Evolutionary conservation across 176 grass and related monocot genomes (phyloP).

Genomic region (Aechmea fasciata): DNA sequence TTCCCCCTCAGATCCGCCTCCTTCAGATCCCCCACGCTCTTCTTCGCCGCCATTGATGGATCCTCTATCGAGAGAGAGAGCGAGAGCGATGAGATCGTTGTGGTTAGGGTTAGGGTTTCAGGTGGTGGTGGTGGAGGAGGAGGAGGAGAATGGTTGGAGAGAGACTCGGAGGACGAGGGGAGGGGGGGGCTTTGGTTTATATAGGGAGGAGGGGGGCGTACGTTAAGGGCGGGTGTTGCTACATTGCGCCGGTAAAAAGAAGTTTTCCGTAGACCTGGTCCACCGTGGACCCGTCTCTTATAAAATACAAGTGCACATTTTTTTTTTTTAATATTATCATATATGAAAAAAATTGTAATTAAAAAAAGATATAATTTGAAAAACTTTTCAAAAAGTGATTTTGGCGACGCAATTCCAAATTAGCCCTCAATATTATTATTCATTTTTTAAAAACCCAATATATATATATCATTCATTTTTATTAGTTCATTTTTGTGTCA

Average conservation of each 20-base stretch:
- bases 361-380: too few relatives aligned
- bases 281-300: too few relatives aligned
- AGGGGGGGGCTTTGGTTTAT: not conserved
- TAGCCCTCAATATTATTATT: too few relatives aligned
- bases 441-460: too few relatives aligned
- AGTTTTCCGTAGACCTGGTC: too few relatives aligned
- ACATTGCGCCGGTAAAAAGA: not conserved
- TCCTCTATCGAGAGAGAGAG: not conserved
- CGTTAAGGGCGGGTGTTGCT: not conserved
- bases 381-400: too few relatives aligned
- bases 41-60: conserved; percentile 20
- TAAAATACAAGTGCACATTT: too few relatives aligned
- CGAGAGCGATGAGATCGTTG: not conserved
- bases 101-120: not conserved
- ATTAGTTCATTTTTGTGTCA: too few relatives aligned
- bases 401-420: too few relatives aligned
- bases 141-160: conserved; percentile 10
- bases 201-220: not conserved
- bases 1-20: conserved; percentile 24
- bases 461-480: too few relatives aligned
- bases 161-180: not conserved
- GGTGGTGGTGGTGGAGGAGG: not conserved
- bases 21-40: conserved; percentile 27
- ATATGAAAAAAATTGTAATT: too few relatives aligned
- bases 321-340: too few relatives aligned